Evolutionary conservation across 2,329 filamentous ascomycete genomes (phyloP).

Genomic region (Thelonectria discophora): DNA sequence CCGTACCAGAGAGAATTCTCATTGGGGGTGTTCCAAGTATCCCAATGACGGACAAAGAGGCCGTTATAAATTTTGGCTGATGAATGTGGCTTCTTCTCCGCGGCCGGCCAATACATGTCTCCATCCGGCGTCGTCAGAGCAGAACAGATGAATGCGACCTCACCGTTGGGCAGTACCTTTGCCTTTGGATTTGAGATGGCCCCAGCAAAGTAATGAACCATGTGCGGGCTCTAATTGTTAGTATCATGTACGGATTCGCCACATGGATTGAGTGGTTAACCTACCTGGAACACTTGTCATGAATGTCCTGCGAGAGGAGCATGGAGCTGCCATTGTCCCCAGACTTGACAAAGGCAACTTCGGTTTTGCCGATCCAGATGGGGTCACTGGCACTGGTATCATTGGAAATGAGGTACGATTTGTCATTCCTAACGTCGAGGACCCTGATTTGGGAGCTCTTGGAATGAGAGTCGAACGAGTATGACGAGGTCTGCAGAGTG

Average conservation of each 20-base stretch:
- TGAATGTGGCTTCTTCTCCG: conserved; percentile 66
- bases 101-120: conserved; percentile 71
- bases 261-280: conserved; percentile 24
- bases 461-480: conserved; percentile 80
- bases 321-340: conserved; percentile 58
- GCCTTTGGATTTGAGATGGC: conserved; percentile 67
- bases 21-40: conserved; percentile 75
- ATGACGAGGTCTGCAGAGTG: conserved; percentile 67
- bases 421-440: conserved; percentile 73
- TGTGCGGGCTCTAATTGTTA: conserved; percentile 44
- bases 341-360: conserved; percentile 64
- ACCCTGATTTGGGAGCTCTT: conserved; percentile 75
- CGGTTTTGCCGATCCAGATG: conserved; percentile 77
- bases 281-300: conserved; percentile 51
- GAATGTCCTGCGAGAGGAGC: conserved; percentile 53
- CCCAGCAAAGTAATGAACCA: conserved; percentile 60
- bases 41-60: conserved; percentile 86
- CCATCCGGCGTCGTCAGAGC: conserved; percentile 75
- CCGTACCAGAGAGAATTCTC: conserved; percentile 79
- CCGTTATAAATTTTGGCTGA: conserved; percentile 76
- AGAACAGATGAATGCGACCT: conserved; percentile 65
- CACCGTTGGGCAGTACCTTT: conserved; percentile 58
- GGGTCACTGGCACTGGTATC: conserved; percentile 74
- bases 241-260: not conserved
- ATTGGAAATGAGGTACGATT: conserved; percentile 71